Conservation (phyloP, 2,329 filamentous ascomycete species). For the Aureobasidium sp. region DNA sequence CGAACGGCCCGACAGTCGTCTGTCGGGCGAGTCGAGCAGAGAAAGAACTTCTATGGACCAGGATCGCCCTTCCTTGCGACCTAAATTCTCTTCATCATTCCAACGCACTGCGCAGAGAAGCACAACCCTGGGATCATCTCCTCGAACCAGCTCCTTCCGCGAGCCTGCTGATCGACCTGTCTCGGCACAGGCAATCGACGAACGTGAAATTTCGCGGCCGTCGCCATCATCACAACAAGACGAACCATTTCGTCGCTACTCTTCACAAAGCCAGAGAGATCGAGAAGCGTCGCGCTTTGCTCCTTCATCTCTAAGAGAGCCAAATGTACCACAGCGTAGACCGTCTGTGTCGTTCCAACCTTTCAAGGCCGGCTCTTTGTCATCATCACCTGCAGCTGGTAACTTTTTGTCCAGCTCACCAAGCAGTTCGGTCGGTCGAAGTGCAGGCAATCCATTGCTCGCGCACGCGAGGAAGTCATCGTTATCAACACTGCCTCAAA, state of each 20-base stretch:
- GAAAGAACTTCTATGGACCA: conserved; percentile 10
- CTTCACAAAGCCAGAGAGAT: conserved; percentile 2
- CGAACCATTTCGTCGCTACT: background rate
- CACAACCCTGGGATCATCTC: background rate
- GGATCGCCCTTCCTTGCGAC: background rate
- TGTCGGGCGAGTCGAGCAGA: conserved; percentile 2
- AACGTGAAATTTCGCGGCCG: background rate
- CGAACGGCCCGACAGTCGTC: background rate
- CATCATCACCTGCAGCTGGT: conserved; percentile 66
- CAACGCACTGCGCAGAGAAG: background rate
- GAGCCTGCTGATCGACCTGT: conserved; percentile 14
- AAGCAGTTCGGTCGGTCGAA: conserved; percentile 38
- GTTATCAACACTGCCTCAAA: conserved; percentile 65
- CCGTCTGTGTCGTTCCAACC: conserved; percentile 87
- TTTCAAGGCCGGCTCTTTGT: conserved; percentile 94
- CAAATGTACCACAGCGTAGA: conserved; percentile 48
- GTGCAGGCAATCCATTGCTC: conserved; percentile 19
- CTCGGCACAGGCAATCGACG: conserved; percentile 3
- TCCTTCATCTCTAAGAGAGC: conserved; percentile 35
- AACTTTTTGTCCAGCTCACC: conserved; percentile 46
- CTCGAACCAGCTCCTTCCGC: conserved; percentile 11
- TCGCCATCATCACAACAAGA: conserved; percentile 4
- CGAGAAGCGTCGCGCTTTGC: conserved; percentile 5
- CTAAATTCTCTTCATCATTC: background rate
- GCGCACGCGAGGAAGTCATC: conserved; percentile 59